Evolutionary conservation across 768 basidiomycete genomes (phyloP), one percentile per base, ranked within the genome.

Genomic region (Russula sp.): DNA sequence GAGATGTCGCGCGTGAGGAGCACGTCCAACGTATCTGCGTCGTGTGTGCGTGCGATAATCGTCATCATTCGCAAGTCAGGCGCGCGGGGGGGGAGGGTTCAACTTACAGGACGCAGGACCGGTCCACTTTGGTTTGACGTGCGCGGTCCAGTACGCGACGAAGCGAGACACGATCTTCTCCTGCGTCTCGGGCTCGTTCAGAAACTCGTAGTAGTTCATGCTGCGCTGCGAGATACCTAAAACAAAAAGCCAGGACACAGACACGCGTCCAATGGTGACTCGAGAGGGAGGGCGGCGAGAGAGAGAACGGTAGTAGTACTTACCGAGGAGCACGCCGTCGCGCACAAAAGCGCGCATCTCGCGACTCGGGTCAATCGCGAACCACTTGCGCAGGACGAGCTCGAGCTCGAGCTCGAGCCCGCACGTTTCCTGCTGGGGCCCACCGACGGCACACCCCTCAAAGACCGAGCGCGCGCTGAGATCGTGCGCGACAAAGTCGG

Each of bases 261-360:
- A 27, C 27, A 27, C 27, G 27, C 27, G 27, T 27, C n/a, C n/a
- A n/a, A n/a, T n/a, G n/a, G n/a, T n/a, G n/a, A n/a, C n/a, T n/a
- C n/a, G n/a, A n/a, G n/a, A n/a, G n/a, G n/a, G 22, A 27, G 22
- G 22, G 2, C 22, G 22, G 22, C 22, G n/a, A 51, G 13, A 52
- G 40, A 44, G 11, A 20, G 13, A 32, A 18, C 42, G n/a, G n/a
- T n/a, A n/a, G 22, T 27, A 2, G 22, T 27, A 78, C 83, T 45
- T 52, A 94, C 95, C 96, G 22, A 97, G 68, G 6, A 98, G 76
- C 1, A 68, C 73, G 58, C 86, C 80, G 10, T 84, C 76, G 35
- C 91, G 79, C 8, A 98, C 92, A 71, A 98, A 98, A 77, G 95
- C 96, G 20, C 96, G 79, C 55, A 97, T 74, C 73, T 98, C 95